phyloP scores from a whole-genome alignment of 1,284 basidiomycete species.

The Cutaneotrichosporon sp. region DNA sequence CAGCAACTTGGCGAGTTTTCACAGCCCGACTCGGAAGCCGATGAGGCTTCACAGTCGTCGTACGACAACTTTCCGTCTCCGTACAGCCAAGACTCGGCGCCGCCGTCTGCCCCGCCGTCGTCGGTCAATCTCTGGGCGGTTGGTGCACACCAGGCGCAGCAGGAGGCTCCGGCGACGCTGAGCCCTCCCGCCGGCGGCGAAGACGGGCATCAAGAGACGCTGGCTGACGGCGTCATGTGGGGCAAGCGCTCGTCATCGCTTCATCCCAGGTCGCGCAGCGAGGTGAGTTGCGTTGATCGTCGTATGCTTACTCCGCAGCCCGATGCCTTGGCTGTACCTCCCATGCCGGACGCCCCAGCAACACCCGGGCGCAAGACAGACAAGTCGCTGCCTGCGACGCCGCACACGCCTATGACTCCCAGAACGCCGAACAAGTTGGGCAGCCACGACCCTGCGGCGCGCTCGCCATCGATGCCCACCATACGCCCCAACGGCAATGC shows the following conservation, averaged over 20 bases:
- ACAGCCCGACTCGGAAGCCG: neutral
- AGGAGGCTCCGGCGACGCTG: no score
- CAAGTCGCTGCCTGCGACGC: conserved; percentile 4
- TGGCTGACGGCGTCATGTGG: conserved; percentile 1
- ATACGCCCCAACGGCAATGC: neutral
- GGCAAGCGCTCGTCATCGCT: conserved; percentile 1
- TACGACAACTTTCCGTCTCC: conserved; percentile 14
- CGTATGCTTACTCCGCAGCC: neutral
- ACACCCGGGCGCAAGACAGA: neutral
- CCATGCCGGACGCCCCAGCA: neutral
- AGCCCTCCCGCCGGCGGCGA: no score
- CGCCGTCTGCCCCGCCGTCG: conserved; percentile 21
- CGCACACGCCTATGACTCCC: conserved; percentile 9
- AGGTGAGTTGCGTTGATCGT: neutral
- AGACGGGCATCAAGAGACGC: neutral
- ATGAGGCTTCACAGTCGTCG: neutral
- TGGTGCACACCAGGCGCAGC: neutral
- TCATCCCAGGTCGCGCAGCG: neutral
- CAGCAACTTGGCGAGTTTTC: neutral
- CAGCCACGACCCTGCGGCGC: neutral
- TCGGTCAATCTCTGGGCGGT: conserved; percentile 13
- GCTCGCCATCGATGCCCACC: conserved; percentile 13
- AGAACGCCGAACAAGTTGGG: neutral
- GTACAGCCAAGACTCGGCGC: conserved; percentile 35
- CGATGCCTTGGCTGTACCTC: no score